Evolutionary conservation across 257 asterid species (phyloP), one percentile per base, ranked within the genome.

Genomic region (Cordia subcordata): DNA sequence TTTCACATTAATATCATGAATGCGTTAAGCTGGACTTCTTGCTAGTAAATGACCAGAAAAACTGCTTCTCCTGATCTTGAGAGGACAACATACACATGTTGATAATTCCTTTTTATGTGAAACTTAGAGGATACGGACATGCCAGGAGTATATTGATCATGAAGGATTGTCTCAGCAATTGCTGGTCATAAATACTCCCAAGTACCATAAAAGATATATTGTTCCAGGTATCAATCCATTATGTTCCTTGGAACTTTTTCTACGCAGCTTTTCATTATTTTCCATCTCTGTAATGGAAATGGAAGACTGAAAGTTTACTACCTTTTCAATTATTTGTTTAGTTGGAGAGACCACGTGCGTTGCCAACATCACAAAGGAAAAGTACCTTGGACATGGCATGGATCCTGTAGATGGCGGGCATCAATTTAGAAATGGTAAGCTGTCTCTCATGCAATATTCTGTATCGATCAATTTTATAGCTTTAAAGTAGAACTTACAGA

Each of bases 141-240:
- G 96, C 83, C 85, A 80, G 57, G 92, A 86, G 67, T 85, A 85
- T 76, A 84, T 93, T 46, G 95, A 85, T 47, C 81, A 85, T 2
- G 94, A 90, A 79, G 99, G 99, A 57, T 55, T 81, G 57, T 90
- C 95, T 12, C 97, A 93, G 80, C 99, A 93, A 69, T 87, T 90
- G 32, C 71, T 87, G 75, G 79, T 75, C 75, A 89, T 93, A 57
- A 77, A 81, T 77, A 85, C 96, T 61, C 99, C 99, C 14, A 81
- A 80, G 72, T 83, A 81, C 73, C 94, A 82, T 61, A 92, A 81
- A 67, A 77, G 94, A 68, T 93, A 85, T 72, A 86, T 87, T 65
- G 76, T 93, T 75, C 97, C 99, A 74, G 91, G 99, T 78, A 61
- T 71, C 60, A 23, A 11, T 49, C 61, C 23, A 63, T 17, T 47